Base-by-base conservation (phyloP, 2,329 filamentous ascomycete genomes). In the Fusarium sulawesiense region DNA sequence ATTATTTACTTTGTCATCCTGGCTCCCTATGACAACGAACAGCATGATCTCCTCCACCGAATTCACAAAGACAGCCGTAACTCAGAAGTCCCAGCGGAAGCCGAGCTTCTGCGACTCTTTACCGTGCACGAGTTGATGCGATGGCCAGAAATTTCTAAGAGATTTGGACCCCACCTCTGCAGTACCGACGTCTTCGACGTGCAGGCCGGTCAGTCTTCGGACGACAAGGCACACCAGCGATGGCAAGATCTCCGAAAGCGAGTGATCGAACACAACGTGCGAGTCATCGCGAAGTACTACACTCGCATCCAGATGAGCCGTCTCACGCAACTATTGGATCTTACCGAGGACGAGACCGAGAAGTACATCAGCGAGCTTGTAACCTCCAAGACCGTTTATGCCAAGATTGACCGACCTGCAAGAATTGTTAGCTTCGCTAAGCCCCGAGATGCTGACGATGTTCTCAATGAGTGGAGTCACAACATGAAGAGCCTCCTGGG, bases 311-410 rank as follows among this genome's bases (percentile, higher is more conserved):
- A 93, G 80, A 96, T 98, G 87, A 89, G 91, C 71, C 93, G 96
- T 34, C 86, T 99, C 66, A 97, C 94, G 10, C 88, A 96, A 80
- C 88, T 99, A 30, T 89, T 99, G 60, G 96, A 99, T 78, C 86
- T 99, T 72, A 92, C 91, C 2, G 94, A 97, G 79, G 93, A 97
- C 64, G 96, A 99, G 85, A 98, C 96, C 12, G 96, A 99, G 83
- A 97, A 97, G 86, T 98, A 98, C 84, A 97, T 99, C 77, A 97
- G 93, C 80, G 93, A 99, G 76, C 86, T 99, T 66, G 96, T 99
- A 51, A 98, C 94, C 44, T 94, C 93, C 72, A 98, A 98, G 89
- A 99, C 96, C 10, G 95, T 99, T 69, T 97, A 96, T 77, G 96
- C 96, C 68, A 97, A 97, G 83, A 99, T 99, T 76, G 96, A 99